These are phyloP conservation scores for Leccinum boreale DNA, from an alignment of 768 basidiomycete species.

Conservation along the genomic window DNA sequence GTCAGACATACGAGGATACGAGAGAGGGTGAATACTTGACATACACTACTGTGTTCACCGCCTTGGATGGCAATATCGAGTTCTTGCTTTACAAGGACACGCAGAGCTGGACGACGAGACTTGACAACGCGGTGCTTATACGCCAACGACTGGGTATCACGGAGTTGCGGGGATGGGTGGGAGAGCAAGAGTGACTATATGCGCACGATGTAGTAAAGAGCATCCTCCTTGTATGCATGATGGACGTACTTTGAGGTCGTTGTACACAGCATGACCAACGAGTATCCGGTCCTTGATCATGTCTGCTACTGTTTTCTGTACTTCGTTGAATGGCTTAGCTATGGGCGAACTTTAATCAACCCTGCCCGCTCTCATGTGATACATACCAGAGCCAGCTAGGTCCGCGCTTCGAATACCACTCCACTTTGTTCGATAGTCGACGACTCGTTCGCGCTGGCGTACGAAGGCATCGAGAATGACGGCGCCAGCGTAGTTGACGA, in stretches of 20 bases:
- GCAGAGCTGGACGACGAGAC: conserved; percentile 68
- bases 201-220: background rate
- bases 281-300: conserved; percentile 75
- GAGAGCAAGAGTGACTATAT: conserved; percentile 60
- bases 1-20: background rate
- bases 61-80: conserved; percentile 76
- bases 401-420: conserved; percentile 80
- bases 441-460: conserved; percentile 78
- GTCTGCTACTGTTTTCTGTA: conserved; percentile 76
- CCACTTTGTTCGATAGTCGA: conserved; percentile 89
- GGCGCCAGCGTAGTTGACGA: conserved; percentile 87
- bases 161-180: conserved; percentile 58
- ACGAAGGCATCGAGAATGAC: conserved; percentile 84
- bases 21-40: conserved; percentile 19
- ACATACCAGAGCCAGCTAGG: conserved; percentile 56
- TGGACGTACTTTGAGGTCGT: conserved; percentile 70
- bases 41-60: conserved; percentile 88
- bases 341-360: background rate
- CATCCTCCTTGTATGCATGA: background rate
- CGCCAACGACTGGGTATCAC: conserved; percentile 69
- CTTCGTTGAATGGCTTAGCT: conserved; percentile 77
- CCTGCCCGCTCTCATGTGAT: background rate
- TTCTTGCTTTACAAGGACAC: conserved; percentile 77
- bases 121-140: conserved; percentile 57
- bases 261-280: conserved; percentile 87